A percentile compares a stretch with the other conserved stretches of the same genome.
Evolutionary conservation across 495 filamentous ascomycete genomes (phyloP).

Genomic region (Friedmanniomyces simplex): DNA sequence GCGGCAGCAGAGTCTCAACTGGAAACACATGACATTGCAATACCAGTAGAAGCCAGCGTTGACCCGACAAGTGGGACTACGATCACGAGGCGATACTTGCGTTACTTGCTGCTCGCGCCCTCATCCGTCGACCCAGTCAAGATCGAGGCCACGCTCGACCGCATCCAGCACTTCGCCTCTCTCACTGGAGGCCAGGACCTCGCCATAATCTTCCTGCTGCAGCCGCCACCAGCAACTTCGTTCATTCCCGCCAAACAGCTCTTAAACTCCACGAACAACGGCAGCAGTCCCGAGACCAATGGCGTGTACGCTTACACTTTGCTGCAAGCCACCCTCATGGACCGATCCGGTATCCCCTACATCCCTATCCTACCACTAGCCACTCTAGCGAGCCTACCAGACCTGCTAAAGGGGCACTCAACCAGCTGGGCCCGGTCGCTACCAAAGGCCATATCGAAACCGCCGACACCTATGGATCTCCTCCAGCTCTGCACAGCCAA

Average conservation of each 20-base stretch:
- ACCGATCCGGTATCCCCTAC: constrained; percentile 41
- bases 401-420: constrained; percentile 8
- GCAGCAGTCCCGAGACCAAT: constrained; percentile 32
- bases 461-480: constrained; percentile 17
- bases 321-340: constrained; percentile 61
- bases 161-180: constrained; percentile 41
- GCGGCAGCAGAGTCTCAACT: constrained; percentile 38
- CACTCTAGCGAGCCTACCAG: constrained; percentile 3
- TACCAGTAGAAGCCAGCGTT: constrained; percentile 28
- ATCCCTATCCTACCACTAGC: constrained; percentile 51
- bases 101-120: constrained; percentile 45
- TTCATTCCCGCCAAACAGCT: constrained; percentile 22
- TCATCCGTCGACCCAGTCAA: constrained; percentile 30
- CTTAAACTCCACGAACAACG: constrained; percentile 21
- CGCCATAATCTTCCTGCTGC: constrained; percentile 46
- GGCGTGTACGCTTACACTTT: constrained; percentile 63
- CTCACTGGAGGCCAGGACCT: constrained; percentile 35
- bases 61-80: not conserved
- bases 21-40: constrained; percentile 44
- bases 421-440: not conserved
- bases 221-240: not conserved
- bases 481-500: constrained; percentile 23
- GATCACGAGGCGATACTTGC: constrained; percentile 27
- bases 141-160: constrained; percentile 26
- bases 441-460: not conserved